These are phyloP conservation scores for Coemansia sp. DNA, from an alignment of 192 early-diverging fungal species.

Conservation along the genomic window DNA sequence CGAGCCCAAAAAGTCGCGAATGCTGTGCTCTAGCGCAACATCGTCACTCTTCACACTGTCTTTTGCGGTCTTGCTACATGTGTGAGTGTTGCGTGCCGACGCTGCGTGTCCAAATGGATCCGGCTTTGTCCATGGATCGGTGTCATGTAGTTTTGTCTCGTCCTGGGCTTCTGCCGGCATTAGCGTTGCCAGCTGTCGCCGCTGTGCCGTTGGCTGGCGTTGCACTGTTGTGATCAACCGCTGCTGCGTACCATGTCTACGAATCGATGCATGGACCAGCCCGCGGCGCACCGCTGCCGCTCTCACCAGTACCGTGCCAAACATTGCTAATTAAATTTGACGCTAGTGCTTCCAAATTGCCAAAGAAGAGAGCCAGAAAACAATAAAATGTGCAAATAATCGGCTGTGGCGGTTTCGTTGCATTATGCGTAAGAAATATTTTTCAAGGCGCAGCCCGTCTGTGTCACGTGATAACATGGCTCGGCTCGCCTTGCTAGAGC, in stretches of 20 bases:
- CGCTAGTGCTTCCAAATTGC: not conserved
- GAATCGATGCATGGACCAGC: not conserved
- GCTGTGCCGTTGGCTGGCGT: not conserved
- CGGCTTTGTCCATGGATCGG: not conserved
- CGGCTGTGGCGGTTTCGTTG: not conserved
- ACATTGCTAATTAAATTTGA: constrained; percentile 9
- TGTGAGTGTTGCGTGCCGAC: not conserved
- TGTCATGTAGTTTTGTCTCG: not conserved
- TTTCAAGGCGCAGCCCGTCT: not conserved
- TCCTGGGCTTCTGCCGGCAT: constrained; percentile 9
- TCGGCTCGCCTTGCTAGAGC: not conserved
- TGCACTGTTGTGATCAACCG: not conserved
- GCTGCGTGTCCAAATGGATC: constrained; percentile 6
- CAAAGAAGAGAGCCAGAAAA: not conserved
- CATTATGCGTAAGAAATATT: not conserved
- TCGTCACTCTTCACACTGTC: not conserved
- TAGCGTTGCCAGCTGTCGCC: constrained; percentile 20
- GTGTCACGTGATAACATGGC: not conserved
- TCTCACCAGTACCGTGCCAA: constrained; percentile 18
- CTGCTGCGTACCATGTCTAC: not conserved
- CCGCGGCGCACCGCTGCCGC: constrained; percentile 1
- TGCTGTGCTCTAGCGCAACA: constrained; percentile 23
- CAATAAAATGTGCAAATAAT: not conserved
- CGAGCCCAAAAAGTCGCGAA: constrained; percentile 41
- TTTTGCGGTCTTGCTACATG: not conserved